phyloP scores from a whole-genome alignment of 768 basidiomycete genomes.

The Cystofilobasidium ferigula region DNA sequence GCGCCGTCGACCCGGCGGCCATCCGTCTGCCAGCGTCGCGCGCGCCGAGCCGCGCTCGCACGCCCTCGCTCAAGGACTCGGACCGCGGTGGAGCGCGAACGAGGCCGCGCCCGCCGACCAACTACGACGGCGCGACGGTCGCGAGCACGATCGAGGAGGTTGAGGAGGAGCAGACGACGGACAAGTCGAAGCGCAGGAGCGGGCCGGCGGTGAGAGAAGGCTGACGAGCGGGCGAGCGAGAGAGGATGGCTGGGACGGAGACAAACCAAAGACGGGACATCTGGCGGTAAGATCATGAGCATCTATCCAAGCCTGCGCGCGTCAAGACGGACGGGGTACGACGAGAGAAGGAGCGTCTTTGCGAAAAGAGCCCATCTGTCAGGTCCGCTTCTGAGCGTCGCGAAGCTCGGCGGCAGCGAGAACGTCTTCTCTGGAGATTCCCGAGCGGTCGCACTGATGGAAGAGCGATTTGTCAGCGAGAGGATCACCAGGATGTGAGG shows the following conservation, averaged over 20 bases:
- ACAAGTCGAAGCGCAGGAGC: neutral
- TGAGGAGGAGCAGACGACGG: neutral
- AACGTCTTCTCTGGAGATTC: slow-evolving; percentile 4
- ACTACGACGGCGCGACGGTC: neutral
- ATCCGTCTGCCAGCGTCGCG: neutral
- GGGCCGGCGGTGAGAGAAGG: neutral
- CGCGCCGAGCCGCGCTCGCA: neutral
- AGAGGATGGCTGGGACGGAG: no score
- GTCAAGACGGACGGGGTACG: no score
- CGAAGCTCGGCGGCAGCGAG: neutral
- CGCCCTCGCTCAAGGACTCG: neutral
- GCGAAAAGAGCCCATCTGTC: no score
- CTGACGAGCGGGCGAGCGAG: no score
- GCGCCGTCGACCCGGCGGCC: neutral
- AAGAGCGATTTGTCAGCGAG: neutral
- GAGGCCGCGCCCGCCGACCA: neutral
- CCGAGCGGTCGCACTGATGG: slow-evolving; percentile 5
- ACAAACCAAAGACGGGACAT: no score
- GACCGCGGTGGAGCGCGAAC: neutral
- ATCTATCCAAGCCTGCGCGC: no score
- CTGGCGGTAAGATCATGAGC: no score
- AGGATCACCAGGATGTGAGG: neutral
- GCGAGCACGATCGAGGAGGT: slow-evolving; percentile 1
- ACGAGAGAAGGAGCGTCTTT: no score
- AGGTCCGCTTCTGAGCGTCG: neutral